Conservation (phyloP, 2,329 filamentous ascomycete genomes). For the Paraconiothyrium sp. region DNA sequence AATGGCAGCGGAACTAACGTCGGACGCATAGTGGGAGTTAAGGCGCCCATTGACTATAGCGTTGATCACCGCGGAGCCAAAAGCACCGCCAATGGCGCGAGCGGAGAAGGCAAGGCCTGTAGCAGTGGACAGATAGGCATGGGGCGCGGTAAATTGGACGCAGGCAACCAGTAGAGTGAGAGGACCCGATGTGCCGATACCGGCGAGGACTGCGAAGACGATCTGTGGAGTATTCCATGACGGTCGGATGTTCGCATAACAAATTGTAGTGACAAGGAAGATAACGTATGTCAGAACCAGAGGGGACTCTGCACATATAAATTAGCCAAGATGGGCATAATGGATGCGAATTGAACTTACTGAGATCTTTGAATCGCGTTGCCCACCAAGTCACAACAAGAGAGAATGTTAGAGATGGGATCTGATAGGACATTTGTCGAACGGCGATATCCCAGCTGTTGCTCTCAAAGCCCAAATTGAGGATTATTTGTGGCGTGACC, state of each 20-base stretch:
- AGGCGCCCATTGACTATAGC: constrained; percentile 40
- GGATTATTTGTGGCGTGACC: constrained; percentile 42
- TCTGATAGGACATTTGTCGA: constrained; percentile 39
- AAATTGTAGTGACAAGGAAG: constrained; percentile 39
- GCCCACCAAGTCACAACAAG: constrained; percentile 40
- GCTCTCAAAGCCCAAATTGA: constrained; percentile 43
- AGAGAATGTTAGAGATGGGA: constrained; percentile 34
- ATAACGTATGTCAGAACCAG: constrained; percentile 38
- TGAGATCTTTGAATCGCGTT: constrained; percentile 41
- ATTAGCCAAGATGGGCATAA: background rate
- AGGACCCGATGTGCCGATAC: constrained; percentile 40
- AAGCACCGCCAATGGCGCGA: constrained; percentile 44
- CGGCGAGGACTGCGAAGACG: constrained; percentile 37
- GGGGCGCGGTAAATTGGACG: constrained; percentile 44
- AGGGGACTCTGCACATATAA: constrained; percentile 29
- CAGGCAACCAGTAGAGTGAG: constrained; percentile 44
- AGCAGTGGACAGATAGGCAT: constrained; percentile 42
- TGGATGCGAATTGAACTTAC: constrained; percentile 15
- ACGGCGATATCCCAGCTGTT: constrained; percentile 43
- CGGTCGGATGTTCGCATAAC: constrained; percentile 38
- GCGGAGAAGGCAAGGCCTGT: constrained; percentile 46
- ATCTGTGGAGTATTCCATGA: constrained; percentile 37
- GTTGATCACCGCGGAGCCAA: constrained; percentile 43
- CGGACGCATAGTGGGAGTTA: constrained; percentile 29
- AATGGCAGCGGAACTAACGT: constrained; percentile 34